phyloP scores from a whole-genome alignment of 2,329 filamentous ascomycete genomes.

The Alternaria sp. region DNA sequence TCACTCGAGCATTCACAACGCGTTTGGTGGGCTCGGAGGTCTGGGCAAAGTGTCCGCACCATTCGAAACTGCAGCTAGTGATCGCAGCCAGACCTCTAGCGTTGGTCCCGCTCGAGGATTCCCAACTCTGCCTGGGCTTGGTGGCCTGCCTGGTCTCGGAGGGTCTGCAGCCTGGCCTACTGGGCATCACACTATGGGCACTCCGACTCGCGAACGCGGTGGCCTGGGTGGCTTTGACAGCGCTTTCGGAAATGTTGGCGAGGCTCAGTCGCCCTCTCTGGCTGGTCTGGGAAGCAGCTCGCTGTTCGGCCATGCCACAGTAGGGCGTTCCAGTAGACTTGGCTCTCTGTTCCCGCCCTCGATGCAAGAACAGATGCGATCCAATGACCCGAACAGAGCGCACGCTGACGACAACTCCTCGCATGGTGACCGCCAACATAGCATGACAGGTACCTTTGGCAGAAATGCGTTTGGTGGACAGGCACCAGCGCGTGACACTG shows the following conservation, averaged over 20 bases:
- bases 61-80: conserved; percentile 71
- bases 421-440: conserved; percentile 46
- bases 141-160: conserved; percentile 61
- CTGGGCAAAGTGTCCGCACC: conserved; percentile 53
- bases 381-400: conserved; percentile 50
- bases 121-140: conserved; percentile 65
- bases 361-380: conserved; percentile 91
- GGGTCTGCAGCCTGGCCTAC: conserved; percentile 68
- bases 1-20: conserved; percentile 50
- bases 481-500: conserved; percentile 46
- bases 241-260: conserved; percentile 77
- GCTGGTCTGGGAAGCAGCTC: conserved; percentile 67
- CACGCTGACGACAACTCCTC: conserved; percentile 65
- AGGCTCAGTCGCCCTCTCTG: conserved; percentile 77
- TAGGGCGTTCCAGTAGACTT: conserved; percentile 79
- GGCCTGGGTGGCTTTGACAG: conserved; percentile 58
- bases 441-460: conserved; percentile 70
- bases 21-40: conserved; percentile 64
- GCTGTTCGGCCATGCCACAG: conserved; percentile 71
- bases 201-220: conserved; percentile 66
- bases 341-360: conserved; percentile 85
- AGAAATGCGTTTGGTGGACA: conserved; percentile 61
- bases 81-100: conserved; percentile 92
- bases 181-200: conserved; percentile 77
- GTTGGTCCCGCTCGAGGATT: conserved; percentile 77